These are phyloP conservation scores for Cytospora piceae DNA, from an alignment of 2,329 filamentous ascomycete species.

Conservation along the genomic window DNA sequence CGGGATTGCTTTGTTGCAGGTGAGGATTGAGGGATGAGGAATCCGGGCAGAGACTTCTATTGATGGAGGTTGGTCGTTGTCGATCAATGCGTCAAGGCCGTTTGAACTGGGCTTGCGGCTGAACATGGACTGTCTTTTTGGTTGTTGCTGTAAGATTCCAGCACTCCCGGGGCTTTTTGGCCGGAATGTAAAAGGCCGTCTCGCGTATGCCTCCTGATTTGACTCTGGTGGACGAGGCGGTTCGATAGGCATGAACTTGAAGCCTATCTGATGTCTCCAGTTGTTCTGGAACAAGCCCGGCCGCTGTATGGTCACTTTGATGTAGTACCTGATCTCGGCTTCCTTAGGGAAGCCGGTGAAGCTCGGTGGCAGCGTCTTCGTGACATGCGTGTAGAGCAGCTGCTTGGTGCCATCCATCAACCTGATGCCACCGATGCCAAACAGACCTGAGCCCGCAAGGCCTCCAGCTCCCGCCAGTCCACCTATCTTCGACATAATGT, in stretches of 20 bases:
- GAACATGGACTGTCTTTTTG: slow-evolving; percentile 51
- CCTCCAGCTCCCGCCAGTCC: slow-evolving; percentile 59
- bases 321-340: slow-evolving; percentile 90
- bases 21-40: slow-evolving; percentile 85
- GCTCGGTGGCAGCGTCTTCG: slow-evolving; percentile 84
- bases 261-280: slow-evolving; percentile 67
- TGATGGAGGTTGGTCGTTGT: slow-evolving; percentile 58
- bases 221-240: slow-evolving; percentile 71
- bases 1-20: slow-evolving; percentile 84
- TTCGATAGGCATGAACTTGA: slow-evolving; percentile 93
- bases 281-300: slow-evolving; percentile 91
- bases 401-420: slow-evolving; percentile 68
- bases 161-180: slow-evolving; percentile 43
- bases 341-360: slow-evolving; percentile 83
- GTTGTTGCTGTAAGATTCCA: slow-evolving; percentile 16
- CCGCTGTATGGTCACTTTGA: slow-evolving; percentile 94
- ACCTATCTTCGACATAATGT: slow-evolving; percentile 57
- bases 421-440: slow-evolving; percentile 57
- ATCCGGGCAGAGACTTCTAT: slow-evolving; percentile 79
- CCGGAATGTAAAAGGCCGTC: slow-evolving; percentile 66
- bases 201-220: slow-evolving; percentile 81
- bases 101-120: slow-evolving; percentile 25
- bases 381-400: slow-evolving; percentile 71
- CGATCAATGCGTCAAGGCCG: slow-evolving; percentile 3
- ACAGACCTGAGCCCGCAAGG: slow-evolving; percentile 49